Evolutionary conservation across 495 filamentous ascomycete species (phyloP).

Genomic region (Ascobolus immersus): DNA sequence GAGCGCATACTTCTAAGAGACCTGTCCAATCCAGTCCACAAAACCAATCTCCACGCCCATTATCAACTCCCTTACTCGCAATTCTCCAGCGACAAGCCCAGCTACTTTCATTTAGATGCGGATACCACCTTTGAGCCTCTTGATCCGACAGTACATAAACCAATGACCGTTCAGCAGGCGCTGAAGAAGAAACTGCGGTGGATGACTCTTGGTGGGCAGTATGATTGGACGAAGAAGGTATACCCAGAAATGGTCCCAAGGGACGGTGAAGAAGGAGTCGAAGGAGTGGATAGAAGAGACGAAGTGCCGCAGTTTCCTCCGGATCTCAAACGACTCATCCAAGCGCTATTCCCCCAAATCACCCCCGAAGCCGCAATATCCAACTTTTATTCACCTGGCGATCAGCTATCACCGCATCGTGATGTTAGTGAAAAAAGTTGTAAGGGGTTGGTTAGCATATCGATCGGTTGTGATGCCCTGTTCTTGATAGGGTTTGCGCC

Average conservation of each 20-base stretch:
- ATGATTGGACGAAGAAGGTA: conserved; percentile 69
- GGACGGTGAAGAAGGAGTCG: conserved; percentile 1
- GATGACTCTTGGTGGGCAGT: conserved; percentile 81
- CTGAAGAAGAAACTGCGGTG: conserved; percentile 62
- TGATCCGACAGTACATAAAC: conserved; percentile 39
- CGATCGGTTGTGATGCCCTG: conserved; percentile 65
- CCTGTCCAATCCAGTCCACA: conserved; percentile 43
- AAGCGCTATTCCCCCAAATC: conserved; percentile 41
- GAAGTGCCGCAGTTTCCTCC: conserved; percentile 30
- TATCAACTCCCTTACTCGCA: conserved; percentile 40
- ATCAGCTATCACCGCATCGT: conserved; percentile 67
- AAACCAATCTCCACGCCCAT: conserved; percentile 71
- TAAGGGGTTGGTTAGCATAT: conserved; percentile 53
- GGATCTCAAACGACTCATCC: conserved; percentile 41
- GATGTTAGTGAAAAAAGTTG: conserved; percentile 67
- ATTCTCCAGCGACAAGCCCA: conserved; percentile 16
- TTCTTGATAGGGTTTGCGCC: conserved; percentile 41
- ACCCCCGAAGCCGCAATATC: conserved; percentile 67
- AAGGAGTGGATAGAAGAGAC: background rate
- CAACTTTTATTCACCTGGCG: conserved; percentile 69
- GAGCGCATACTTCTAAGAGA: conserved; percentile 51
- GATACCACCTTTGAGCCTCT: conserved; percentile 25
- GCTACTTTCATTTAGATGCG: conserved; percentile 19
- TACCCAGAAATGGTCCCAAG: conserved; percentile 48
- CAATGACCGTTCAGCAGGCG: conserved; percentile 36